Conservation (phyloP, 177 flowering plant genomes). For the Vitis hybrid region DNA sequence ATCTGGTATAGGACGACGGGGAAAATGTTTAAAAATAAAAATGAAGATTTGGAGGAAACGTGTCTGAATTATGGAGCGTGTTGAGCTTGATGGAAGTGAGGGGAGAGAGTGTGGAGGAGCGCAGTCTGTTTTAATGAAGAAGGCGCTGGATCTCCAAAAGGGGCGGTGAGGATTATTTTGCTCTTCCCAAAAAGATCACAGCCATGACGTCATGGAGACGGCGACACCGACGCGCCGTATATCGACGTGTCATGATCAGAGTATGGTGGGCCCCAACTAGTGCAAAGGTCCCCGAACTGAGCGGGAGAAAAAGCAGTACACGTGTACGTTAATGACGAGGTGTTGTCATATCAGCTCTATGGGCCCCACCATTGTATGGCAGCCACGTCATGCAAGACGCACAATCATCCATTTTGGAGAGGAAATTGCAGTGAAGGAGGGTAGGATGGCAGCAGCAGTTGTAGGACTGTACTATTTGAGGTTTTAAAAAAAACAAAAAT, state of each 20-base stretch:
- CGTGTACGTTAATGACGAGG: slow-evolving; percentile 23
- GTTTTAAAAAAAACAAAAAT: background rate
- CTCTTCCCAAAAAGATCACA: slow-evolving; percentile 15
- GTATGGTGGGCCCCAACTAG: slow-evolving; percentile 8
- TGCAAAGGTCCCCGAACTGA: slow-evolving; percentile 20
- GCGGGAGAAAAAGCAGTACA: slow-evolving; percentile 21
- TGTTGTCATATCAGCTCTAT: slow-evolving; percentile 18
- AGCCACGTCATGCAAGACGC: slow-evolving; percentile 27
- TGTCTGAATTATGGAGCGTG: no score
- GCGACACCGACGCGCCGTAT: slow-evolving; percentile 24
- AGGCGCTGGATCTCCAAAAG: slow-evolving; percentile 1
- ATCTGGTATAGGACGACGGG: no score
- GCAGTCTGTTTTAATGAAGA: background rate
- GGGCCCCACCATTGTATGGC: slow-evolving; percentile 13
- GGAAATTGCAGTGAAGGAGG: background rate
- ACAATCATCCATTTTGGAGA: background rate
- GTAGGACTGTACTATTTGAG: slow-evolving; percentile 3
- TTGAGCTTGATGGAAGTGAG: background rate
- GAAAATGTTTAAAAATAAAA: no score
- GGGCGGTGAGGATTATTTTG: slow-evolving; percentile 9
- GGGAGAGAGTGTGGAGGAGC: background rate
- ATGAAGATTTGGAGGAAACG: no score
- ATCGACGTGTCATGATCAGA: slow-evolving; percentile 15
- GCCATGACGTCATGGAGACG: slow-evolving; percentile 26
- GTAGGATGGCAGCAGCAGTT: background rate